Conservation (phyloP, 495 filamentous ascomycete genomes). For the Podospora didyma region DNA sequence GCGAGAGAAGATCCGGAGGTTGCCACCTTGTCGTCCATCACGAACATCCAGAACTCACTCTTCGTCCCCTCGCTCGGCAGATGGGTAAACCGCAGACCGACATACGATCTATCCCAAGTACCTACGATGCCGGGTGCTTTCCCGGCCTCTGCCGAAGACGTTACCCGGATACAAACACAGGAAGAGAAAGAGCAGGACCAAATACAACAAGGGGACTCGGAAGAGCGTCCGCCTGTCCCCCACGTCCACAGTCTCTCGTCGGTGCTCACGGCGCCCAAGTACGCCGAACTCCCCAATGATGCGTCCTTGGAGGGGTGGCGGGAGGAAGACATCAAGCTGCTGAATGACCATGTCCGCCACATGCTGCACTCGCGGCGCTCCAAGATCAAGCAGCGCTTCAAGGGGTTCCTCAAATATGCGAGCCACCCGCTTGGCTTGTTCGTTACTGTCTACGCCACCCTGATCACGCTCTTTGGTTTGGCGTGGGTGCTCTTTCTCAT, state of each 20-base stretch:
- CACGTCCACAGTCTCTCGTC: constrained; percentile 42
- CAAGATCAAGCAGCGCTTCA: constrained; percentile 71
- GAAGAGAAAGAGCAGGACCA: constrained; percentile 5
- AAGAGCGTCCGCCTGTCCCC: not conserved
- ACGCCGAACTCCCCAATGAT: constrained; percentile 61
- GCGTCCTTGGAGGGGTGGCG: constrained; percentile 64
- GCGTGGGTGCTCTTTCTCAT: constrained; percentile 84
- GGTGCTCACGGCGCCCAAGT: constrained; percentile 39
- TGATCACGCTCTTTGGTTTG: constrained; percentile 76
- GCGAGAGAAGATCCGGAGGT: constrained; percentile 62
- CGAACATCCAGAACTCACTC: constrained; percentile 76
- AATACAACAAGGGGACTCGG: not conserved
- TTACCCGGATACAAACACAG: not conserved
- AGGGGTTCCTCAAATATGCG: constrained; percentile 70
- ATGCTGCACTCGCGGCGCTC: constrained; percentile 74
- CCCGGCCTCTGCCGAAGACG: constrained; percentile 18
- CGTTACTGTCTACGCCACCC: constrained; percentile 72
- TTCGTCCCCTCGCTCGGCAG: constrained; percentile 68
- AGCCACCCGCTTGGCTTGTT: constrained; percentile 69
- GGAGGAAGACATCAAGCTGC: constrained; percentile 60
- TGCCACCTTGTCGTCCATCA: constrained; percentile 66
- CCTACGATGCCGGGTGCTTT: constrained; percentile 22
- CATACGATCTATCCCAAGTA: constrained; percentile 61
- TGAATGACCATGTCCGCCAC: constrained; percentile 79
- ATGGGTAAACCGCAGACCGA: constrained; percentile 65